Evolutionary conservation across 148 eudicot species (phyloP).

Genomic region (Beta vulgaris): DNA sequence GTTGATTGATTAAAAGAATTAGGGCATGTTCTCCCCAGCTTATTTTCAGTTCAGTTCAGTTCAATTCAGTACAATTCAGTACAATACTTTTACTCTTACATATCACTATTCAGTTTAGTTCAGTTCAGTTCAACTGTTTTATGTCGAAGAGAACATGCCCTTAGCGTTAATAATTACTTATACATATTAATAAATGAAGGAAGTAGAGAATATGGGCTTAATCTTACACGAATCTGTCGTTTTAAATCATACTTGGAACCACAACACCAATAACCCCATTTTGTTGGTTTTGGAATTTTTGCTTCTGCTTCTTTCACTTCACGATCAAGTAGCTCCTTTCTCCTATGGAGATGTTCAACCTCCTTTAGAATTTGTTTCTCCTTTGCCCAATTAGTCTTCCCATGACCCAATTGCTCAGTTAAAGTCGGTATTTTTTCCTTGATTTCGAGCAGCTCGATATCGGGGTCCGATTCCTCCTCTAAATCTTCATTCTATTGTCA

Average conservation of each 20-base stretch:
- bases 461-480: slow-evolving; percentile 13
- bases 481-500: slow-evolving; percentile 5
- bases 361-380: not conserved
- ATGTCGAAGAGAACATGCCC: too few species aligned
- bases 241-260: slow-evolving; percentile 1
- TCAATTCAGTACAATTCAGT: too few species aligned
- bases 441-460: not conserved
- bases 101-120: too few species aligned
- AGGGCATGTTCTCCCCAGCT: too few species aligned
- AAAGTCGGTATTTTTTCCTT: not conserved
- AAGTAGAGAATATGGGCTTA: too few species aligned
- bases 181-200: too few species aligned
- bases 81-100: too few species aligned
- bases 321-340: not conserved
- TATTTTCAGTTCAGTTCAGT: too few species aligned
- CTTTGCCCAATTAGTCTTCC: not conserved
- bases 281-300: not conserved
- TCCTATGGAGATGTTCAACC: not conserved
- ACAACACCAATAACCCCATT: not conserved
- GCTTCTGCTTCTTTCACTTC: slow-evolving; percentile 4
- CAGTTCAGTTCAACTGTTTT: too few species aligned
- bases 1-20: too few species aligned
- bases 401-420: not conserved
- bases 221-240: not conserved
- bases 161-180: too few species aligned